Base-by-base conservation (phyloP, 441 rosid genomes). In the Pelargonium cotyledonis region DNA sequence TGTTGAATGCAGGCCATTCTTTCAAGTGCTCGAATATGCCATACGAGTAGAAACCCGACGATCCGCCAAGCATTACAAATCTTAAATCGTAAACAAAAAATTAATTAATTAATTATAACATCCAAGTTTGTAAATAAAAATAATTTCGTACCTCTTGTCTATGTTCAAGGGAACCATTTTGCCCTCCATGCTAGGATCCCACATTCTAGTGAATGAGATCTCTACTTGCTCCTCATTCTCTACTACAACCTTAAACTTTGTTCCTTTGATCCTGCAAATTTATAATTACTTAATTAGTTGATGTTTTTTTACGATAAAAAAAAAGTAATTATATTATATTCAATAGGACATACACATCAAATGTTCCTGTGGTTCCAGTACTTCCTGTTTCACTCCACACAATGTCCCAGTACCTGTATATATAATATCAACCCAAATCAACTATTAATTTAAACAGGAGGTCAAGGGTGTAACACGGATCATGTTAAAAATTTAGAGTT, bases 71-170 rank as follows among this genome's bases (percentile, higher is more conserved):
- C n/a, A n/a, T n/a, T n/a, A n/a, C n/a, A n/a, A n/a, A n/a, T n/a
- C n/a, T n/a, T n/a, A n/a, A n/a, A n/a, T n/a, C n/a, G n/a, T n/a
- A n/a, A n/a, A n/a, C n/a, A n/a, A n/a, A n/a, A n/a, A n/a, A n/a
- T n/a, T n/a, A n/a, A n/a, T n/a, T n/a, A n/a, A n/a, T n/a, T n/a
- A n/a, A n/a, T n/a, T n/a, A n/a, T n/a, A n/a, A n/a, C n/a, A n/a
- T n/a, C n/a, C n/a, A n/a, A n/a, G n/a, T n/a, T n/a, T n/a, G n/a
- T n/a, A n/a, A n/a, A n/a, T n/a, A n/a, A n/a, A n/a, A n/a, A n/a
- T n/a, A n/a, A n/a, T n/a, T n/a, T n/a, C n/a, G n/a, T n/a, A n/a
- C 97, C 98, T 86, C 80, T 89, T 93, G 78, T 93, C 96, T 31
- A 93, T 89, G 69, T 86, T 89, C 68, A 91, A 77, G 6, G 98